A percentile compares a stretch with the other conserved stretches of the same genome.
These are phyloP conservation scores for Cocos nucifera DNA, from an alignment of 176 grass and related monocot species.

Conservation along the genomic window DNA sequence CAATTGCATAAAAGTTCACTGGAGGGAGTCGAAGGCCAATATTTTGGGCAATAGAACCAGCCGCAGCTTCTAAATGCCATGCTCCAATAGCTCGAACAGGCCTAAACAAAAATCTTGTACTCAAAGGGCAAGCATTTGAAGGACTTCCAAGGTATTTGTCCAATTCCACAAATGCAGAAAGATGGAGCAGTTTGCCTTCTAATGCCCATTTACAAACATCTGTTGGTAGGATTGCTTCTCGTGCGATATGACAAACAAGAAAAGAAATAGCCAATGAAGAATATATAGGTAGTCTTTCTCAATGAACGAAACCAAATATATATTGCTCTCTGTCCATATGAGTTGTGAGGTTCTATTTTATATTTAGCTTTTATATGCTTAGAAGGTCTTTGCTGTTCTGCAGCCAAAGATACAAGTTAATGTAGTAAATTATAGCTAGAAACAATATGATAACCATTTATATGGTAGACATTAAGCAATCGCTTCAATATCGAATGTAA, in stretches of 20 bases:
- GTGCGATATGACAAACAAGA: conserved; percentile 59
- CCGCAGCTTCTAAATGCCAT: too few species aligned
- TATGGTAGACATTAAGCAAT: too few species aligned
- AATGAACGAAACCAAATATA: conserved; percentile 42
- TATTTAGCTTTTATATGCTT: conserved; percentile 4
- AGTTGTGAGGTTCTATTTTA: too few species aligned
- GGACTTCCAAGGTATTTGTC: conserved; percentile 43
- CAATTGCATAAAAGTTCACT: too few species aligned
- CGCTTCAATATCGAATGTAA: too few species aligned
- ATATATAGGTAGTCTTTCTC: conserved; percentile 64
- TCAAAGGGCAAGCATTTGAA: conserved; percentile 37
- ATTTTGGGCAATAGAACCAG: too few species aligned
- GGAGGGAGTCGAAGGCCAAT: too few species aligned
- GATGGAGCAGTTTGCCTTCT: conserved; percentile 63
- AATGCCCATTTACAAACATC: conserved; percentile 64
- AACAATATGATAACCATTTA: too few species aligned
- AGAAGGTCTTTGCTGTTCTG: conserved; percentile 23
- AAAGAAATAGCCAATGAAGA: conserved; percentile 68
- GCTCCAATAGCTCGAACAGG: conserved; percentile 44
- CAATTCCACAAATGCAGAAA: conserved; percentile 51
- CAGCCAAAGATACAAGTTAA: conserved; percentile 3
- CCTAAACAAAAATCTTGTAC: conserved; percentile 53
- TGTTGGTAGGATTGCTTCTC: conserved; percentile 55
- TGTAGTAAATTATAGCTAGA: too few species aligned
- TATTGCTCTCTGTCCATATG: too few species aligned